Evolutionary conservation across 345 rosid genomes (phyloP), one percentile per base, ranked within the genome.

Genomic region (Gossypium herbaceum): DNA sequence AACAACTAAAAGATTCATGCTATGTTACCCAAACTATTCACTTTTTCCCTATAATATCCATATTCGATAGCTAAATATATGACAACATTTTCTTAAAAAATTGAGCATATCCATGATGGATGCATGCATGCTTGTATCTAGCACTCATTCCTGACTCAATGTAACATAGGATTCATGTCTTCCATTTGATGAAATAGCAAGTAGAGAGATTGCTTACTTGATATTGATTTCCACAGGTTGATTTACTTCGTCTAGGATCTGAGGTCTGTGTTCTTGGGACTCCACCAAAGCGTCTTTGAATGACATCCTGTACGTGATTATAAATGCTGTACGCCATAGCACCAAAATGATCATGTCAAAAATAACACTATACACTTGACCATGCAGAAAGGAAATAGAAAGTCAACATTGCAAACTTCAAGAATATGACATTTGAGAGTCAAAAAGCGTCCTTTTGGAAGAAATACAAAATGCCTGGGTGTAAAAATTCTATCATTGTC

Each of bases 291-390:
- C 82, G 55, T 84, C 82, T 83, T 78, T 73, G 74, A 4, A 76
- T 79, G 19, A 83, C 84, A 12, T 83, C 89, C 41, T 82, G 86
- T 64, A 81, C 64, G 62, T 88, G 89, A 65, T 84, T 88, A 78
- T 88, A 86, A 57, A 82, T 86, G 84, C 91, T 86, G 87, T 66
- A 80, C 51, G 25, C 62, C 75, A 75, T 52, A 16, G 73, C 71
- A 77, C 72, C 67, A 64, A 66, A 72, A 66, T 19, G 44, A 69
- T 22, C 22, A 63, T 2, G 73, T 56, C 64, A 47, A 67, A 58
- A 44, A 27, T 12, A 27, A 10, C 12, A 47, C 51, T 1, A 12
- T 22, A 58, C 39, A 58, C 29, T 58, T 16, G 27, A 62, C 63
- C 54, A 20, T 43, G 22, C 52, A 43, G 9, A 20, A 19, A n/a